Evolutionary conservation across 352 stramenopile species (phyloP), one percentile per base, ranked within the genome.

Genomic region (Detonula confervacea): DNA sequence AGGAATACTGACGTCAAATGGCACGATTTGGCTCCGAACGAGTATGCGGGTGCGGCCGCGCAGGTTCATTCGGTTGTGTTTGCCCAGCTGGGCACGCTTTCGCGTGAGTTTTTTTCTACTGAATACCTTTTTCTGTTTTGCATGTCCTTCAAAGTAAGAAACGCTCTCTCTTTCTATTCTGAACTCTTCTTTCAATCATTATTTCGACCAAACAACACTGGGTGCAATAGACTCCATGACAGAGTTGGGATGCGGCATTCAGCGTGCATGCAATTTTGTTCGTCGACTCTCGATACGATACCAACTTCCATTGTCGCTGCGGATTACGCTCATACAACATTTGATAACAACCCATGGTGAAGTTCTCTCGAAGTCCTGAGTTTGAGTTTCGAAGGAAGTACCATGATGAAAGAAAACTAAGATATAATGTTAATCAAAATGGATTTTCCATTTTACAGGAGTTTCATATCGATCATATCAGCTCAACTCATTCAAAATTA

Each of bases 11-110:
- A n/a, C 44, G 81, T 84, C 0, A 87, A 86, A 66, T 92, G 87
- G 87, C 77, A 92, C 65, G 87, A 92, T 56, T 72, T 92, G 18
- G 70, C 59, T 33, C 60, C 61, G 18, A 35, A 52, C 6, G 83
- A 92, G 71, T 73, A 87, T 33, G 57, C 67, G 7, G 77, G 87
- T 56, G 87, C 87, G n/a, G 85, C 84, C 8, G 73, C 79, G 1
- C 87, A 92, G 68, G 84, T 92, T 5, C 85, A 92, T 46, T 87
- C 83, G 11, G 76, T 91, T 66, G 73, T 92, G 0, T 90, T 91
- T 77, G 84, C 84, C 7, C 84, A 92, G 65, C 56, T 92, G 3
- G 81, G 84, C 27, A 83, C 84, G 1, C 74, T 92, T 59, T 75
- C 84, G 16, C 82, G 55, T 70, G 39, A 70, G 61, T 60, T 27